phyloP scores from a whole-genome alignment of 805 yeast genomes.

The Torulaspora maleeae region DNA sequence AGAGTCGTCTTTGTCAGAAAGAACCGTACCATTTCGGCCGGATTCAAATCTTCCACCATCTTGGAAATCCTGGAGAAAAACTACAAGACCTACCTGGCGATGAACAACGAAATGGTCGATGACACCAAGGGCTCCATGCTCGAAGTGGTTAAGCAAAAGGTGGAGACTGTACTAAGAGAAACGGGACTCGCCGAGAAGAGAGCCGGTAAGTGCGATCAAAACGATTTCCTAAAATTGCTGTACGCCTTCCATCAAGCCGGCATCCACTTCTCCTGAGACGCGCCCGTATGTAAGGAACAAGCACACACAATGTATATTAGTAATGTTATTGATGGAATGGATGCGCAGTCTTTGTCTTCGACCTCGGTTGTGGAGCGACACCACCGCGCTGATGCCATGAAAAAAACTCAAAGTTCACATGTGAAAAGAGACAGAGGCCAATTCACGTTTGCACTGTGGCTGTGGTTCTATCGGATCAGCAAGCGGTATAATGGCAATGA shows the following conservation, averaged over 20 bases:
- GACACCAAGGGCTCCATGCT: conserved; percentile 41
- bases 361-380: not conserved
- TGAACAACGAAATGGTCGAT: conserved; percentile 43
- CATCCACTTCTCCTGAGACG: conserved; percentile 76
- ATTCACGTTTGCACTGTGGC: conserved; percentile 1
- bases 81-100: conserved; percentile 69
- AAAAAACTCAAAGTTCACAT: not conserved
- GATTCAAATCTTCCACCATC: conserved; percentile 79
- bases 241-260: conserved; percentile 97
- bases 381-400: not conserved
- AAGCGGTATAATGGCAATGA: no score
- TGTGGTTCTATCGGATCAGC: not conserved
- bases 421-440: not conserved
- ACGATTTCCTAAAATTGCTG: conserved; percentile 79
- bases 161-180: conserved; percentile 67
- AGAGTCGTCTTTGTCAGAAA: conserved; percentile 90
- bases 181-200: conserved; percentile 82
- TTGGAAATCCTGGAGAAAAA: conserved; percentile 79
- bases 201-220: conserved; percentile 92
- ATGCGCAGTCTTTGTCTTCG: not conserved
- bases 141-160: conserved; percentile 57
- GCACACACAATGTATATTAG: conserved; percentile 2
- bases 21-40: conserved; percentile 88
- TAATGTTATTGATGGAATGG: not conserved
- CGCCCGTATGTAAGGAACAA: not conserved